Percentiles rank a stretch among this genome's conserved stretches.
Evolutionary conservation across 495 filamentous ascomycete species (phyloP).

Genomic region (Rostrohypoxylon terebratum): DNA sequence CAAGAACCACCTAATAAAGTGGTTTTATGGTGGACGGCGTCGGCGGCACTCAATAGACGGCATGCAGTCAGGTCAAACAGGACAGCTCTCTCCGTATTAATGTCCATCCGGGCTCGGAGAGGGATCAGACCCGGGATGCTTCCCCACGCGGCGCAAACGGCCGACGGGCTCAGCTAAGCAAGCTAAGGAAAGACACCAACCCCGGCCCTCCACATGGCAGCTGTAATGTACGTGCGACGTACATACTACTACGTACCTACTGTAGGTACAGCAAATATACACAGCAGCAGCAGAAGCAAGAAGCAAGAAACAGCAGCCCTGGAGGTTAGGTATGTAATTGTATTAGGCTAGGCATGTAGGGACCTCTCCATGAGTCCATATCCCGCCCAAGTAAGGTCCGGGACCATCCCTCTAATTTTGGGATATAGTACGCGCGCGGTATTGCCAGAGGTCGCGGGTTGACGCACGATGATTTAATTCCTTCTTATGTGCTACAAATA

Average conservation of each 20-base stretch:
- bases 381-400: conserved; percentile 38
- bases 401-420: conserved; percentile 31
- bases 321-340: background rate
- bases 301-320: no score
- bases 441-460: background rate
- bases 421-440: conserved; percentile 30
- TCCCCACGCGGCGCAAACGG: conserved; percentile 29
- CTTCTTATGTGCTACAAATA: background rate
- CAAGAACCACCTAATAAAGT: background rate
- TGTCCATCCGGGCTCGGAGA: conserved; percentile 23
- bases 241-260: no score
- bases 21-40: background rate
- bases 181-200: background rate
- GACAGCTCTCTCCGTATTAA: background rate
- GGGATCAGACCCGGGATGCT: conserved; percentile 22
- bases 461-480: conserved; percentile 27
- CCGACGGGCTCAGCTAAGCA: conserved; percentile 17
- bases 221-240: conserved; percentile 41
- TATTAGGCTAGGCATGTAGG: background rate
- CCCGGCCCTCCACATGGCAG: conserved; percentile 38
- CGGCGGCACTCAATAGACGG: background rate
- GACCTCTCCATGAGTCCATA: conserved; percentile 33
- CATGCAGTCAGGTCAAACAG: background rate
- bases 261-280: conserved; percentile 10
- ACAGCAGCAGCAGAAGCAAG: background rate